phyloP scores from a whole-genome alignment of 148 eudicot genomes.

The Camellia sinensis region DNA sequence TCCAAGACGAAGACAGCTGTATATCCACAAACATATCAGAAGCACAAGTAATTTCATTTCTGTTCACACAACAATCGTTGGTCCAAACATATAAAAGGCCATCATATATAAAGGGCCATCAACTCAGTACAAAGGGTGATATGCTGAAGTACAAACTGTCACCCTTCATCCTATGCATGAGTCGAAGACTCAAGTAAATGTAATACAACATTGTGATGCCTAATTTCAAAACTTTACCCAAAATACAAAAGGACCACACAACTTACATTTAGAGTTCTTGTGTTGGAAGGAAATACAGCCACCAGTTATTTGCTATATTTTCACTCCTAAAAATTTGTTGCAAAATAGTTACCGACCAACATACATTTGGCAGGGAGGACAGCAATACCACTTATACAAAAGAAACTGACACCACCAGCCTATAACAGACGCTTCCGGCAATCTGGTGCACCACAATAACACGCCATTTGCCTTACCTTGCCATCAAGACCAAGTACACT shows the following conservation, averaged over 20 bases:
- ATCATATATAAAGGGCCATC: too few relatives aligned
- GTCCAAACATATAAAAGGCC: too few relatives aligned
- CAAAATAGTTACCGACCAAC: not conserved
- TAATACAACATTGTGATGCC: not conserved
- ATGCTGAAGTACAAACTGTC: too few relatives aligned
- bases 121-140: too few relatives aligned
- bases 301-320: not conserved
- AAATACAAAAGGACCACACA: too few relatives aligned
- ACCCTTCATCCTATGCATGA: too few relatives aligned
- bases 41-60: too few relatives aligned
- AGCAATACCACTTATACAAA: not conserved
- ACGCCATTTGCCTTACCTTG: constrained; percentile 41
- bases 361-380: not conserved
- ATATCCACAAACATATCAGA: too few relatives aligned
- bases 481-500: constrained; percentile 77
- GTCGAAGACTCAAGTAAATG: too few relatives aligned
- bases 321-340: not conserved
- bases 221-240: not conserved
- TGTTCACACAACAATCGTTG: too few relatives aligned
- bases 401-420: not conserved
- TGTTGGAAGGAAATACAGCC: not conserved
- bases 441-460: constrained; percentile 64
- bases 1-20: too few relatives aligned
- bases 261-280: not conserved
- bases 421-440: constrained; percentile 69